These are phyloP conservation scores for Coemansia umbellata DNA, from an alignment of 192 early-diverging fungal species.

Conservation along the genomic window DNA sequence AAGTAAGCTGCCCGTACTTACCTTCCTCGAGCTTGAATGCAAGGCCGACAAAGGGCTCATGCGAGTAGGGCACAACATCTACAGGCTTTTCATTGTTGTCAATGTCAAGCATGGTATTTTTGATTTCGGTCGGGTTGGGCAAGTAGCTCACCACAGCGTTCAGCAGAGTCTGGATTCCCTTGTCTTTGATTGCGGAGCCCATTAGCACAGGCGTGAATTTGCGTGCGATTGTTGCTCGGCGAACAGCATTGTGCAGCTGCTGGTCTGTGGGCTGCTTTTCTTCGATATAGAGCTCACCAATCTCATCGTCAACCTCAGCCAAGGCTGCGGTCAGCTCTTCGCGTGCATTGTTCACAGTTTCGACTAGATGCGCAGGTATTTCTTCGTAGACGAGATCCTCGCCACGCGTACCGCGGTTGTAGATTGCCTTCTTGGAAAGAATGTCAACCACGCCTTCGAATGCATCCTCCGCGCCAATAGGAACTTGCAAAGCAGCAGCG, in stretches of 20 bases:
- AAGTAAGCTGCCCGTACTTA: slow-evolving; percentile 94
- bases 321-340: slow-evolving; percentile 72
- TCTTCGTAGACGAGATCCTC: slow-evolving; percentile 68
- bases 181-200: slow-evolving; percentile 85
- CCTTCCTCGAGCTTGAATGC: slow-evolving; percentile 92
- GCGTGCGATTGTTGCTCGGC: slow-evolving; percentile 71
- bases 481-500: slow-evolving; percentile 76
- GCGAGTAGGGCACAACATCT: slow-evolving; percentile 59
- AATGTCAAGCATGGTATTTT: slow-evolving; percentile 69
- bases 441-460: slow-evolving; percentile 92
- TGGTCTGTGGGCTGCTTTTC: slow-evolving; percentile 66
- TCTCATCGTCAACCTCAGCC: slow-evolving; percentile 80
- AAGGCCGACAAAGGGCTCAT: slow-evolving; percentile 76
- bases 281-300: slow-evolving; percentile 77
- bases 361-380: slow-evolving; percentile 63
- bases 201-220: slow-evolving; percentile 83
- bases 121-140: slow-evolving; percentile 69
- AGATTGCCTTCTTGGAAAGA: slow-evolving; percentile 78
- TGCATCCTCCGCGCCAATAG: slow-evolving; percentile 83
- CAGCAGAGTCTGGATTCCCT: slow-evolving; percentile 72
- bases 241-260: slow-evolving; percentile 70
- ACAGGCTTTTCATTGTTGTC: slow-evolving; percentile 59
- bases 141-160: slow-evolving; percentile 69
- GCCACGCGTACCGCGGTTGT: slow-evolving; percentile 88
- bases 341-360: slow-evolving; percentile 62